These are phyloP conservation scores for Rhynchospora breviuscula DNA, from an alignment of 176 grass and related monocot species.

Conservation along the genomic window DNA sequence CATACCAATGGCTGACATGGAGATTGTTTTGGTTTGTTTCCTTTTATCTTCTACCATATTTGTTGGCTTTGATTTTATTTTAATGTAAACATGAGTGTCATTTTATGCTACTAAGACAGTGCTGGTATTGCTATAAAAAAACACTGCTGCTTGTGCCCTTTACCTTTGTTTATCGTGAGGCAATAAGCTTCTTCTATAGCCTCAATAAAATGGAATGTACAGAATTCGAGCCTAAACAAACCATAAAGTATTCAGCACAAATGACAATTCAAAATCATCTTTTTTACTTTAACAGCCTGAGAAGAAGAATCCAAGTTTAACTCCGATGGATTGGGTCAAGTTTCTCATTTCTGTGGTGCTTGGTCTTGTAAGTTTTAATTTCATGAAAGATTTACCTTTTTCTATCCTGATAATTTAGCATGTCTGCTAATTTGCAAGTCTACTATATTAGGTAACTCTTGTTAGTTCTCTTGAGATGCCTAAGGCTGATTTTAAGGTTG, in stretches of 20 bases:
- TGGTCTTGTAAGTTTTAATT: constrained; percentile 63
- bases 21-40: constrained; percentile 71
- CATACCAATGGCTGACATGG: constrained; percentile 98
- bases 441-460: constrained; percentile 63
- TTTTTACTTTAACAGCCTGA: constrained; percentile 50
- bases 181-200: not conserved
- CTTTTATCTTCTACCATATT: constrained; percentile 1
- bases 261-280: not conserved
- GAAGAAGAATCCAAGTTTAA: constrained; percentile 97
- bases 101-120: not conserved
- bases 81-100: not conserved
- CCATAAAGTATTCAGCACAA: not conserved
- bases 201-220: not conserved
- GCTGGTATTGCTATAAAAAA: not conserved
- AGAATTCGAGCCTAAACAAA: not conserved
- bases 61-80: constrained; percentile 7
- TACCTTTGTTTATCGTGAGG: not conserved
- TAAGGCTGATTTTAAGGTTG: constrained; percentile 88
- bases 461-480: constrained; percentile 85
- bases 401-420: constrained; percentile 23
- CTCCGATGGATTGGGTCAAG: constrained; percentile 97
- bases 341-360: constrained; percentile 83
- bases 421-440: not conserved
- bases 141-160: not conserved
- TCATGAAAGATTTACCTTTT: constrained; percentile 9